A percentile compares a stretch with the other conserved stretches of the same genome.
Evolutionary conservation across 129 eudicot species (phyloP).

Genomic region (Saposhnikovia divaricata): DNA sequence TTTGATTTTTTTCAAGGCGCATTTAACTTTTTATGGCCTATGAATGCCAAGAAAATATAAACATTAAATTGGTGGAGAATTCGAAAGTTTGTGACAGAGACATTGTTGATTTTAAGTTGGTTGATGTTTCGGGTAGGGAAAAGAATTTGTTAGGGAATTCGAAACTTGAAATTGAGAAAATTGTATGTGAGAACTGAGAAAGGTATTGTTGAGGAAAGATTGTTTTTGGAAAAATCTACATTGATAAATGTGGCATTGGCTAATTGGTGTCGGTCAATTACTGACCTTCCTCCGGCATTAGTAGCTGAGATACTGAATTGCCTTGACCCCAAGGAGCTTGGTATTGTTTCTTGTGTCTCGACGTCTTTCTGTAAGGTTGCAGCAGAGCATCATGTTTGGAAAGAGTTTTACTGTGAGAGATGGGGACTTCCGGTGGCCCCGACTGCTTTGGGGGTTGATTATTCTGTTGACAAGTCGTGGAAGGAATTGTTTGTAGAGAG

Average conservation of each 20-base stretch:
- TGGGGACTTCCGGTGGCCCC: slow-evolving; percentile 69
- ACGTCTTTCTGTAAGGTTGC: slow-evolving; percentile 51
- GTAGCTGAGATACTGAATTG: slow-evolving; percentile 85
- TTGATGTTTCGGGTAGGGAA: neutral
- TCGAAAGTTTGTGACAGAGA: slow-evolving; percentile 11
- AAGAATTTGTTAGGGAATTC: slow-evolving; percentile 25
- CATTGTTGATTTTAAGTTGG: slow-evolving; percentile 19
- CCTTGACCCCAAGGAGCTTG: slow-evolving; percentile 86
- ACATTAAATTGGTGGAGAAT: slow-evolving; percentile 20
- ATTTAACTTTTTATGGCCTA: slow-evolving; percentile 63
- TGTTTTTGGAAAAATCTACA: neutral
- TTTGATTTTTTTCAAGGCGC: neutral
- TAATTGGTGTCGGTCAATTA: slow-evolving; percentile 32
- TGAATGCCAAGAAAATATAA: slow-evolving; percentile 60
- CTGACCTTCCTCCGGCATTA: slow-evolving; percentile 77
- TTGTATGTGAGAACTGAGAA: neutral
- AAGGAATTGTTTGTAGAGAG: slow-evolving; percentile 78
- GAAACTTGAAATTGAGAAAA: slow-evolving; percentile 7
- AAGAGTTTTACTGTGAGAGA: slow-evolving; percentile 79
- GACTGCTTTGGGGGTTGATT: slow-evolving; percentile 21
- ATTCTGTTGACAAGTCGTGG: slow-evolving; percentile 66
- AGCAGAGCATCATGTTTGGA: slow-evolving; percentile 86
- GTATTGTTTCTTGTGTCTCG: slow-evolving; percentile 78
- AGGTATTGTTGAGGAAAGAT: neutral
- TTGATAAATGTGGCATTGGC: slow-evolving; percentile 26